Conservation (phyloP, 805 yeast species). For the Teunomyces cretensis region DNA sequence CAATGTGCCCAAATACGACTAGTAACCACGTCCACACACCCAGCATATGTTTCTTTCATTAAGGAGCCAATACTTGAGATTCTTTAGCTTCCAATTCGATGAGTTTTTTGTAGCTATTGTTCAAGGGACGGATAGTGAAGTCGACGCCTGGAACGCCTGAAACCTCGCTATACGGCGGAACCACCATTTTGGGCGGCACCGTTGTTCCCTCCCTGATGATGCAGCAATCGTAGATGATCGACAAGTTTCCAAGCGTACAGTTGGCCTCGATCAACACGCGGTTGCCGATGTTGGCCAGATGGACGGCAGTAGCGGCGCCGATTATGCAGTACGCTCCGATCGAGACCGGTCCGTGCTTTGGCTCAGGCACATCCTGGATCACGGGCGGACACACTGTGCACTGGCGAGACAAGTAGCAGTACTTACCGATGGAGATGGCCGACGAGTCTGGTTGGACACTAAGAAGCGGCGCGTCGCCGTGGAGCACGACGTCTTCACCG, state of each 20-base stretch:
- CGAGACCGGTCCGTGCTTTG: conserved; percentile 25
- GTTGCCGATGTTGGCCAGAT: conserved; percentile 45
- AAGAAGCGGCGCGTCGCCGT: conserved; percentile 29
- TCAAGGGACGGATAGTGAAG: conserved; percentile 24
- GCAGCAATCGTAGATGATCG: conserved; percentile 53
- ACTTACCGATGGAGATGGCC: conserved; percentile 46
- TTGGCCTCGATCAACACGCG: conserved; percentile 47
- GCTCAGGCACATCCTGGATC: conserved; percentile 12
- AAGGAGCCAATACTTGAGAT: conserved; percentile 10
- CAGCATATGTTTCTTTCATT: neutral
- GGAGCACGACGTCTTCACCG: conserved; percentile 29
- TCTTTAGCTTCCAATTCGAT: conserved; percentile 38
- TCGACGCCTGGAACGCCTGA: conserved; percentile 37
- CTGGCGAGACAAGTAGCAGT: conserved; percentile 35
- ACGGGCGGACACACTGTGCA: conserved; percentile 32
- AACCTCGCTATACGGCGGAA: conserved; percentile 56
- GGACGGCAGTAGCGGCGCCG: conserved; percentile 32
- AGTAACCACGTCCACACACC: neutral
- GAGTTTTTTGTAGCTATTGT: conserved; percentile 32
- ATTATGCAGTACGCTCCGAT: conserved; percentile 50
- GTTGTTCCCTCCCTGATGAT: conserved; percentile 40
- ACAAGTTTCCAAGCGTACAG: conserved; percentile 36
- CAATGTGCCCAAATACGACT: conserved; percentile 8
- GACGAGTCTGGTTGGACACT: conserved; percentile 11
- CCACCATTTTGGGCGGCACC: conserved; percentile 42